A percentile compares a stretch with the other conserved stretches of the same genome.
phyloP scores from a whole-genome alignment of 1,139 yeast species.

The Magnusiomyces magnusii region DNA sequence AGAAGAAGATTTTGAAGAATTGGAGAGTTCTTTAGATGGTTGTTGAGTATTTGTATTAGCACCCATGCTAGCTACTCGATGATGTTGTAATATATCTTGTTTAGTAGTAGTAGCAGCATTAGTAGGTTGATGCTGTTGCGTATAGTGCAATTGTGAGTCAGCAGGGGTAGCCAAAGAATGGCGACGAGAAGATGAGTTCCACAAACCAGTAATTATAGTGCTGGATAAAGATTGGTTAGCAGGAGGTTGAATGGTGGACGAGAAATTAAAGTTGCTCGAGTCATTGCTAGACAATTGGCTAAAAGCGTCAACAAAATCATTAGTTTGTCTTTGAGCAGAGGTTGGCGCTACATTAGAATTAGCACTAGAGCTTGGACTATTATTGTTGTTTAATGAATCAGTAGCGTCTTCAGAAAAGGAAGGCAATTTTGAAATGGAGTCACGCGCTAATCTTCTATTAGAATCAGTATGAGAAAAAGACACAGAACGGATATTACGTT shows the following conservation, averaged over 20 bases:
- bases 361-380: not conserved
- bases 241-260: not conserved
- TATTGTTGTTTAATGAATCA: not conserved
- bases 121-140: not conserved
- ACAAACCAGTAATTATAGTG: not conserved
- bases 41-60: not conserved
- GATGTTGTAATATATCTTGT: not conserved
- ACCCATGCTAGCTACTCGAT: not conserved
- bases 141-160: not conserved
- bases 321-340: not conserved
- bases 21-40: not conserved
- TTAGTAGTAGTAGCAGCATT: not conserved
- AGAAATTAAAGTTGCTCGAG: not conserved
- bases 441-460: not conserved
- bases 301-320: not conserved
- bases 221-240: not conserved
- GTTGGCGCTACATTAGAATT: not conserved
- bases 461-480: slow-evolving; percentile 3
- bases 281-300: not conserved
- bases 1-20: not conserved
- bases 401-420: slow-evolving; percentile 1
- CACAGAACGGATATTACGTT: not conserved
- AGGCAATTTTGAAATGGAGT: not conserved
- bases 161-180: slow-evolving; percentile 2
- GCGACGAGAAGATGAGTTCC: slow-evolving; percentile 1